Percentiles rank a stretch among this genome's conserved stretches.
Evolutionary conservation across 1,284 basidiomycete genomes (phyloP).

Genomic region (Laetiporus sulphureus): DNA sequence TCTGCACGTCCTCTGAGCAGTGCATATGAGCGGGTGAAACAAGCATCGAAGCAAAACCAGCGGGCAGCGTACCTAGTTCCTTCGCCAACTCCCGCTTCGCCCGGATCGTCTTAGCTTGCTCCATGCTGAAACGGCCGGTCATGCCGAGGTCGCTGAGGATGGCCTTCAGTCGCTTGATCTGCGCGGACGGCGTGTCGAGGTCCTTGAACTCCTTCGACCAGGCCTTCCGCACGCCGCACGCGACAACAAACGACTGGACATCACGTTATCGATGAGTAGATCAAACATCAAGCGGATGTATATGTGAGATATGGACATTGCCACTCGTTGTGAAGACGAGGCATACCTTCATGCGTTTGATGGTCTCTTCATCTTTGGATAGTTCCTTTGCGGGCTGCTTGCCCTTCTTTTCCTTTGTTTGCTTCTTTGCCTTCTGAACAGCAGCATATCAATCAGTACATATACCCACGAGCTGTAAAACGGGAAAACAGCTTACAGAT

Average conservation of each 20-base stretch:
- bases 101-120: conserved; percentile 72
- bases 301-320: too few species aligned
- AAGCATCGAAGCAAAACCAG: too few species aligned
- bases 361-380: conserved; percentile 29
- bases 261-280: too few species aligned
- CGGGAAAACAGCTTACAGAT: not conserved
- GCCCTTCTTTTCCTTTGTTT: conserved; percentile 18
- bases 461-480: not conserved
- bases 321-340: too few species aligned
- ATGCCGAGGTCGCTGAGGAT: conserved; percentile 74
- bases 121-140: conserved; percentile 69
- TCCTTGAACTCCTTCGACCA: conserved; percentile 77
- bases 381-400: conserved; percentile 22
- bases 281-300: too few species aligned
- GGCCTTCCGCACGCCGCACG: conserved; percentile 76
- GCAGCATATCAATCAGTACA: not conserved
- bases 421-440: conserved; percentile 6
- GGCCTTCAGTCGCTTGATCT: conserved; percentile 59
- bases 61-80: conserved; percentile 74
- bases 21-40: too few species aligned
- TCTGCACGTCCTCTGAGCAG: conserved; percentile 61
- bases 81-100: conserved; percentile 67
- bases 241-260: conserved; percentile 56
- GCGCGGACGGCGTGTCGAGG: conserved; percentile 48
- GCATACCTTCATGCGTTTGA: conserved; percentile 30